phyloP scores from a whole-genome alignment of 257 asterid genomes.

The Henckelia pumila region DNA sequence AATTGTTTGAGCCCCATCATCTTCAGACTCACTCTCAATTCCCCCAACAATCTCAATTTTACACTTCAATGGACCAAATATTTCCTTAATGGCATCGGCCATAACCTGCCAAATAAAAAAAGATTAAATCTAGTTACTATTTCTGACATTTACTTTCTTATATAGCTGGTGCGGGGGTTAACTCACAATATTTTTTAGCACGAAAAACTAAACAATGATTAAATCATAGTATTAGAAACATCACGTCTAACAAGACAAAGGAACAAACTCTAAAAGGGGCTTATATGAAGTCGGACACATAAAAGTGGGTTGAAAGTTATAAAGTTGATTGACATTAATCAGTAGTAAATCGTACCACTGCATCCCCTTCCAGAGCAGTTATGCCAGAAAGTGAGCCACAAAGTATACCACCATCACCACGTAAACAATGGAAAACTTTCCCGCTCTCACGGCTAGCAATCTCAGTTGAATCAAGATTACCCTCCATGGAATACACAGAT shows the following conservation, averaged over 20 bases:
- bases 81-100: conserved; percentile 73
- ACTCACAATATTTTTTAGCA: conserved; percentile 6
- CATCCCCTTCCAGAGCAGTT: conserved; percentile 91
- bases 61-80: conserved; percentile 64
- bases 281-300: conserved; percentile 2
- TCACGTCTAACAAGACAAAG: background rate
- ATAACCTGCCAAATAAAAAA: conserved; percentile 63
- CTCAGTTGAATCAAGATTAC: conserved; percentile 81
- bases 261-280: background rate
- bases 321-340: conserved; percentile 16
- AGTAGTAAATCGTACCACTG: conserved; percentile 57
- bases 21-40: conserved; percentile 49
- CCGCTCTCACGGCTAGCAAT: conserved; percentile 83
- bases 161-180: background rate
- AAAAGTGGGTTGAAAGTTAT: conserved; percentile 16
- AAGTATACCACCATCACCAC: conserved; percentile 89
- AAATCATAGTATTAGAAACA: conserved; percentile 1
- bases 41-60: conserved; percentile 47
- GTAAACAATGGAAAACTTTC: conserved; percentile 80
- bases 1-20: conserved; percentile 36
- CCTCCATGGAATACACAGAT: conserved; percentile 76
- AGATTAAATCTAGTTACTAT: conserved; percentile 23
- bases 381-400: conserved; percentile 87
- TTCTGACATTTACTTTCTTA: background rate
- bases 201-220: background rate